Percentiles rank a stretch among this genome's conserved stretches.
Evolutionary conservation across 495 filamentous ascomycete genomes (phyloP).

Genomic region (Chaetomidium leptoderma): DNA sequence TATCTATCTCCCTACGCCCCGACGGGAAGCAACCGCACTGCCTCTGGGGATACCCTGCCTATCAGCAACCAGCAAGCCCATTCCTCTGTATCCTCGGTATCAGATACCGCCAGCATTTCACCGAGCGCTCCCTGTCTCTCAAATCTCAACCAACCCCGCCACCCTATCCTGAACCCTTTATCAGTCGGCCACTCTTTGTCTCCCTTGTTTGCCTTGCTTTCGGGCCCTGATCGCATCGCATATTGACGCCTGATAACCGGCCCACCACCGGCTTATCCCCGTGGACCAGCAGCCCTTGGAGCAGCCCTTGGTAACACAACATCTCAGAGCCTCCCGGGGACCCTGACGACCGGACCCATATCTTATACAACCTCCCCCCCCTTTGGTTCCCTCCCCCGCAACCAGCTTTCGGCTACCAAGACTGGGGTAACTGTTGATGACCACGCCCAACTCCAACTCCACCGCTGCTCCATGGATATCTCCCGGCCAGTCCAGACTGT

Average conservation of each 20-base stretch:
- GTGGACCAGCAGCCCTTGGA: background rate
- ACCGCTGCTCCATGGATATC: slow-evolving; percentile 28
- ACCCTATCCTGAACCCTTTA: slow-evolving; percentile 20
- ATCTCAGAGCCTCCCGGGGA: slow-evolving; percentile 30
- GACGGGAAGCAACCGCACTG: slow-evolving; percentile 25
- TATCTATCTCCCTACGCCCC: slow-evolving; percentile 34
- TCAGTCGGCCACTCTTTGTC: slow-evolving; percentile 25
- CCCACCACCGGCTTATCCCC: slow-evolving; percentile 12
- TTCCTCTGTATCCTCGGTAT: slow-evolving; percentile 18
- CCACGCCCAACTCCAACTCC: slow-evolving; percentile 3
- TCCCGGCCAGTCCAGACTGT: slow-evolving; percentile 20
- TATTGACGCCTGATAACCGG: slow-evolving; percentile 27
- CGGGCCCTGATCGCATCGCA: slow-evolving; percentile 15
- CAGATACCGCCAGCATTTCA: slow-evolving; percentile 33
- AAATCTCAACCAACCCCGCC: slow-evolving; percentile 14
- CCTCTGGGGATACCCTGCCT: slow-evolving; percentile 25
- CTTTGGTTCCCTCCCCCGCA: slow-evolving; percentile 8
- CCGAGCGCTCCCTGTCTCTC: slow-evolving; percentile 21
- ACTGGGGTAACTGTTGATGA: background rate
- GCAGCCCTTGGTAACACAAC: slow-evolving; percentile 10
- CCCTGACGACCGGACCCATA: slow-evolving; percentile 19
- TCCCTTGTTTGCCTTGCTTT: slow-evolving; percentile 26
- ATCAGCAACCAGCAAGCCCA: slow-evolving; percentile 24
- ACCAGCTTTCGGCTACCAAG: background rate
- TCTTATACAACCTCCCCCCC: slow-evolving; percentile 19